A percentile compares a stretch with the other conserved stretches of the same genome.
Conservation (phyloP, 2,329 filamentous ascomycete genomes). For the Eurotiales sp. region DNA sequence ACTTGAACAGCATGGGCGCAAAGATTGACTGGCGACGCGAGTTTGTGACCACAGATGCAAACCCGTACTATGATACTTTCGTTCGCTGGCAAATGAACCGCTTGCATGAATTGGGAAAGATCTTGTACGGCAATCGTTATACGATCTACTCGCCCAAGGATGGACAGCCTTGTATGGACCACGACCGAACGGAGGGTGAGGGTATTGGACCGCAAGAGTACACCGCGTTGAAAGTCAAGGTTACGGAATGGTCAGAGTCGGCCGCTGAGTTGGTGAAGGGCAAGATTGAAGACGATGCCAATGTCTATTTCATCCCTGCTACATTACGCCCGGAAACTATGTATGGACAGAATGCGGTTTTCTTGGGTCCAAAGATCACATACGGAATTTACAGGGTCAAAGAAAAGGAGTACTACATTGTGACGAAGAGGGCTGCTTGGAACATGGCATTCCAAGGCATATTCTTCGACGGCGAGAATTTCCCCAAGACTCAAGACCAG, state of each 20-base stretch:
- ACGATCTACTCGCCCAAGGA: conserved; percentile 92
- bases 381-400: conserved; percentile 84
- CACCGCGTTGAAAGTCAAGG: conserved; percentile 84
- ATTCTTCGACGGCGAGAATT: conserved; percentile 56
- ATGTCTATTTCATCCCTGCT: conserved; percentile 85
- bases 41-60: conserved; percentile 92
- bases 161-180: conserved; percentile 81
- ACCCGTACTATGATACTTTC: conserved; percentile 95
- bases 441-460: conserved; percentile 96
- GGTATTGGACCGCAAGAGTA: conserved; percentile 87
- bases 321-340: conserved; percentile 95
- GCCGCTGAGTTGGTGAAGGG: conserved; percentile 68
- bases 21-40: conserved; percentile 90
- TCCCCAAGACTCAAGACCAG: conserved; percentile 61
- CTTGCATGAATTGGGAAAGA: conserved; percentile 82
- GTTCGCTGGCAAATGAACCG: conserved; percentile 97
- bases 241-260: conserved; percentile 80
- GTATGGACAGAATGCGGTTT: conserved; percentile 97
- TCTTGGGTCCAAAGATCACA: conserved; percentile 82
- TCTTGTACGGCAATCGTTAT: conserved; percentile 89
- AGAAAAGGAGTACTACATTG: conserved; percentile 75
- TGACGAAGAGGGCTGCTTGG: conserved; percentile 76
- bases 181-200: conserved; percentile 77
- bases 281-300: conserved; percentile 73
- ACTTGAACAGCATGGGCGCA: conserved; percentile 78